Evolutionary conservation across 176 grass and related monocot species (phyloP).

Genomic region (Tillandsia fasciculata): DNA sequence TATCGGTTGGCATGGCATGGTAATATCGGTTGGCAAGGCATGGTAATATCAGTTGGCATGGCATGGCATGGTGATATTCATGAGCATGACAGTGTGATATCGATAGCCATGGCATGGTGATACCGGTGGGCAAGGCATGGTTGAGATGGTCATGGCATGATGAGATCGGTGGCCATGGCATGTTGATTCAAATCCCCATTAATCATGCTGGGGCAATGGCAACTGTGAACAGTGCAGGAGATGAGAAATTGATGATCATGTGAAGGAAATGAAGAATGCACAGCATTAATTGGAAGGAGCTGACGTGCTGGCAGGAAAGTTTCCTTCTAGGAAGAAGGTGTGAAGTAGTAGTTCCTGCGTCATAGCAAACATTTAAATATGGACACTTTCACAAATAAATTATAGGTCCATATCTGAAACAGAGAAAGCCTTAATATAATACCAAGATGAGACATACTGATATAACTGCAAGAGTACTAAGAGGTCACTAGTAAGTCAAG

Average conservation of each 20-base stretch:
- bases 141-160: constrained; percentile 1
- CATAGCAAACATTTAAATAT: constrained; percentile 58
- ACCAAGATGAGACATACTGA: too few species aligned
- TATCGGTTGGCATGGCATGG: too few species aligned
- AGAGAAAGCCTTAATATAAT: not conserved
- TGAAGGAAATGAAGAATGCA: constrained; percentile 34
- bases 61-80: constrained; percentile 34
- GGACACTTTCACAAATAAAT: constrained; percentile 28
- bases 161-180: constrained; percentile 25
- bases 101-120: constrained; percentile 32
- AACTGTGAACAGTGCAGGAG: constrained; percentile 24
- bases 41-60: constrained; percentile 21
- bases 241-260: constrained; percentile 30
- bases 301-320: constrained; percentile 29
- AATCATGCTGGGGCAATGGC: constrained; percentile 17
- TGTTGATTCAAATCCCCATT: constrained; percentile 21
- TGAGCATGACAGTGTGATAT: constrained; percentile 29
- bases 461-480: too few species aligned
- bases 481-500: too few species aligned
- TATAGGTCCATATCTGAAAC: constrained; percentile 9
- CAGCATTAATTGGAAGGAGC: constrained; percentile 38
- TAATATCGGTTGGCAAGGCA: constrained; percentile 27
- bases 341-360: constrained; percentile 51
- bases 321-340: constrained; percentile 29
- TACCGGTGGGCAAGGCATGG: constrained; percentile 17